Percentiles rank a stretch among this genome's conserved stretches.
Conservation (phyloP, 2,329 filamentous ascomycete genomes). For the Pseudophaeomoniella oleicola region DNA sequence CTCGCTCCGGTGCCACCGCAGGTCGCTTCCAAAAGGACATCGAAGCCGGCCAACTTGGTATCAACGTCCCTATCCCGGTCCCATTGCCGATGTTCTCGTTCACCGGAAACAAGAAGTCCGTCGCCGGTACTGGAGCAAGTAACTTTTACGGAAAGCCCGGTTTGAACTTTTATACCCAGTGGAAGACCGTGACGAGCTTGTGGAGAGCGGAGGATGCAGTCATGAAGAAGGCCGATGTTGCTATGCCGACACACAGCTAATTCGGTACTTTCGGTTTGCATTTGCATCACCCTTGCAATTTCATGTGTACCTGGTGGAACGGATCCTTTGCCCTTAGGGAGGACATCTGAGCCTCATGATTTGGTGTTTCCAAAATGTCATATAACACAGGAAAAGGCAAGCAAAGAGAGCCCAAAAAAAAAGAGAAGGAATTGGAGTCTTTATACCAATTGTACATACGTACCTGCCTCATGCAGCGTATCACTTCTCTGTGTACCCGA, state of each 20-base stretch:
- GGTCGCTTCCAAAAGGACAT: slow-evolving; percentile 49
- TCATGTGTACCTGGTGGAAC: no score
- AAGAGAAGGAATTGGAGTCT: no score
- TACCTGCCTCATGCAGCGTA: no score
- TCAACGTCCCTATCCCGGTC: slow-evolving; percentile 54
- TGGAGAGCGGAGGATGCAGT: slow-evolving; percentile 81
- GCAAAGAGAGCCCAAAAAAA: no score
- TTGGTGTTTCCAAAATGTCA: no score
- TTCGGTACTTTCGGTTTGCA: no score
- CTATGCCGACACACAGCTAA: slow-evolving; percentile 63
- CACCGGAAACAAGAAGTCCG: slow-evolving; percentile 68
- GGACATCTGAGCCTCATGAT: no score
- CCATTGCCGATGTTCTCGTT: slow-evolving; percentile 49
- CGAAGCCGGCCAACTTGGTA: slow-evolving; percentile 51
- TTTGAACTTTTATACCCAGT: slow-evolving; percentile 88
- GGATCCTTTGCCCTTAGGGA: no score
- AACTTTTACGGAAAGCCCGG: slow-evolving; percentile 94
- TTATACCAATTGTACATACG: no score
- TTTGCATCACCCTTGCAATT: no score
- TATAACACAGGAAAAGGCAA: no score
- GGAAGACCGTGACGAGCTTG: slow-evolving; percentile 90
- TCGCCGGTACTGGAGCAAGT: slow-evolving; percentile 81
- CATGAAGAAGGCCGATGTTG: slow-evolving; percentile 67
- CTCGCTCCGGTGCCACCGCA: slow-evolving; percentile 44
- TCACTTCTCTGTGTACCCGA: no score